Evolutionary conservation across 371 early-diverging fungal genomes (phyloP), one percentile per base, ranked within the genome.

Genomic region (Mucor saturninus): DNA sequence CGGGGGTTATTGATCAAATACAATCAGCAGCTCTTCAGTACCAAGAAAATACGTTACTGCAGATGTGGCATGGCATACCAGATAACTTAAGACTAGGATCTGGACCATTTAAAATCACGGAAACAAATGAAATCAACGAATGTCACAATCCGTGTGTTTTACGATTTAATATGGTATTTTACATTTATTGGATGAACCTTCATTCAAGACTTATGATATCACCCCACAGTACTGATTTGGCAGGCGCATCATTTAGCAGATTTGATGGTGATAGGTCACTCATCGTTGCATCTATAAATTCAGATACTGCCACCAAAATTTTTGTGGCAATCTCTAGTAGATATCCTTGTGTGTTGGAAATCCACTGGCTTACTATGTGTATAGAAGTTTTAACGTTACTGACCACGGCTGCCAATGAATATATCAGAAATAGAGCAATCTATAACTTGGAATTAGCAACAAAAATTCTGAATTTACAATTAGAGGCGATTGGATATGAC

Each of bases 211-310:
- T 76, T 10, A 74, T 79, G 76, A 62, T 69, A 14, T 11, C 48
- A 1, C 74, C 74, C 0, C 13, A 49, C 3, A n/a, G 56, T 14
- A 61, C 67, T 3, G 58, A 71, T 29, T 8, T 71, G 9, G 54
- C 54, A 26, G 64, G 63, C 35, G 75, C 70, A 2, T 61, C 68
- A 4, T 39, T 71, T 5, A 37, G 57, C 13, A 60, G 66, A 7
- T 52, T 74, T 31, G 73, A 71, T 37, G 68, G 68, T 1, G 69
- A 79, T 2, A 67, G 77, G 3, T 73, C 80, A 0, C 51, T 76
- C 3, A 32, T 71, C 13, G 71, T 74, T 28, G 68, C 69, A 0
- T 76, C 80, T 6, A 76, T 79, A 8, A 71, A 72, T 13, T 66
- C 69, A 6, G 77, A 79, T 15, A 69, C 76, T 4, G 42, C 69